phyloP scores from a whole-genome alignment of 345 rosid genomes.

The Combretum micranthum region DNA sequence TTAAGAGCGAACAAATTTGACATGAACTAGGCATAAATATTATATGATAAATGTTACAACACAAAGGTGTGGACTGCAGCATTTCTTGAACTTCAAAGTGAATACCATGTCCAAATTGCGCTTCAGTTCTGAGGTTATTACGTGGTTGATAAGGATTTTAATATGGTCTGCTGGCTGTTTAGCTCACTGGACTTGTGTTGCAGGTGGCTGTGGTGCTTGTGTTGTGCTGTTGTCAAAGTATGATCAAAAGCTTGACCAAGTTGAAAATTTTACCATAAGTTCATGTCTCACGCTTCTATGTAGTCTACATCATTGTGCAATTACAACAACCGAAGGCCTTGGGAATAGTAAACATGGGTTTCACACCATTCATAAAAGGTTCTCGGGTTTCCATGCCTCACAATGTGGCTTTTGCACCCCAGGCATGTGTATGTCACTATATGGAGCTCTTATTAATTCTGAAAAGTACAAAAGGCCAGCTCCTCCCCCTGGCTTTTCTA shows the following conservation, averaged over 20 bases:
- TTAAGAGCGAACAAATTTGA: too few relatives aligned
- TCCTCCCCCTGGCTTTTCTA: conserved; percentile 49
- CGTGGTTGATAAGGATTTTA: too few relatives aligned
- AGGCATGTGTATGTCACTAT: conserved; percentile 83
- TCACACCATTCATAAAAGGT: conserved; percentile 74
- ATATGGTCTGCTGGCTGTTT: not conserved
- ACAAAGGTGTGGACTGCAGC: too few relatives aligned
- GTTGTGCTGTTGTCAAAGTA: conserved; percentile 64
- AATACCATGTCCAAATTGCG: too few relatives aligned
- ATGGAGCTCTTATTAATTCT: conserved; percentile 65
- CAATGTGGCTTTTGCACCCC: conserved; percentile 96
- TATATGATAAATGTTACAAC: too few relatives aligned
- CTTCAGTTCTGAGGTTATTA: too few relatives aligned
- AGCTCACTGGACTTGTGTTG: conserved; percentile 5
- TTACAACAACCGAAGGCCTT: conserved; percentile 83
- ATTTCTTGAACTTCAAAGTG: too few relatives aligned
- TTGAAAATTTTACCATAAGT: conserved; percentile 51
- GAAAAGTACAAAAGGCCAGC: conserved; percentile 35
- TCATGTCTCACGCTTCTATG: conserved; percentile 87
- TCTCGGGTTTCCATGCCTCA: conserved; percentile 79
- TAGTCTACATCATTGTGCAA: conserved; percentile 66
- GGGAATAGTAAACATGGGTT: conserved; percentile 72
- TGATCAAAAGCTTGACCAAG: conserved; percentile 37
- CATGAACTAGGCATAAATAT: too few relatives aligned
- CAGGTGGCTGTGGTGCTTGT: conserved; percentile 98